phyloP scores from a whole-genome alignment of 1,284 basidiomycete genomes.

The Microbotryum saponariae region DNA sequence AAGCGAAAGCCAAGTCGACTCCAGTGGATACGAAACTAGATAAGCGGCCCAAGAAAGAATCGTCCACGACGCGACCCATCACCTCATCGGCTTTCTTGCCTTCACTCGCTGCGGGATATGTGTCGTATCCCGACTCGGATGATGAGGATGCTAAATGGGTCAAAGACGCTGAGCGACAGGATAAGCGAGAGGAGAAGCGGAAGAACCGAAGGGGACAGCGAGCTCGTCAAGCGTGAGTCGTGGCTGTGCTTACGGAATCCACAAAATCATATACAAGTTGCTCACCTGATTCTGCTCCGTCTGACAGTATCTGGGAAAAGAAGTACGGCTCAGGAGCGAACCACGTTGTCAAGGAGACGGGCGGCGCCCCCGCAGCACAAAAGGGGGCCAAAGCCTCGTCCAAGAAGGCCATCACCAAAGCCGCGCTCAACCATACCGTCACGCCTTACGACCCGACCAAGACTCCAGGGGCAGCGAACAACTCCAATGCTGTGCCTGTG shows the following conservation, averaged over 20 bases:
- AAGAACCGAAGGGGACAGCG: constrained; percentile 89
- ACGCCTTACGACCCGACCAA: constrained; percentile 12
- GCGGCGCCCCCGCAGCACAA: constrained; percentile 24
- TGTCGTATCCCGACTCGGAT: constrained; percentile 66
- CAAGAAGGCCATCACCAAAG: background rate
- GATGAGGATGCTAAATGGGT: constrained; percentile 60
- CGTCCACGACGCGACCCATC: constrained; percentile 22
- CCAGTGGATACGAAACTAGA: constrained; percentile 31
- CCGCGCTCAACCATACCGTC: background rate
- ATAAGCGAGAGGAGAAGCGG: constrained; percentile 43
- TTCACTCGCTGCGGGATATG: constrained; percentile 73
- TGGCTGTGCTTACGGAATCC: background rate
- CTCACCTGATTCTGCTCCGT: background rate
- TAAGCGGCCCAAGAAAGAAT: constrained; percentile 31
- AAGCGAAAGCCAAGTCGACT: constrained; percentile 13
- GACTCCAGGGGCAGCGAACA: constrained; percentile 11
- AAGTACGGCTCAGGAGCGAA: constrained; percentile 87
- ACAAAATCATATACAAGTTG: background rate
- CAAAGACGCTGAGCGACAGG: constrained; percentile 48
- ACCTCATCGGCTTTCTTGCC: constrained; percentile 74
- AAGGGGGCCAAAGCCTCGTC: constrained; percentile 2
- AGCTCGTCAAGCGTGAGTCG: constrained; percentile 77
- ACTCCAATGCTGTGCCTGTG: constrained; percentile 18
- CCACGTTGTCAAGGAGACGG: constrained; percentile 63
- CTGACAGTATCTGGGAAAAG: constrained; percentile 85